Base-by-base conservation (phyloP, 2,329 filamentous ascomycete genomes). In the Arthrobotrys megalospora region DNA sequence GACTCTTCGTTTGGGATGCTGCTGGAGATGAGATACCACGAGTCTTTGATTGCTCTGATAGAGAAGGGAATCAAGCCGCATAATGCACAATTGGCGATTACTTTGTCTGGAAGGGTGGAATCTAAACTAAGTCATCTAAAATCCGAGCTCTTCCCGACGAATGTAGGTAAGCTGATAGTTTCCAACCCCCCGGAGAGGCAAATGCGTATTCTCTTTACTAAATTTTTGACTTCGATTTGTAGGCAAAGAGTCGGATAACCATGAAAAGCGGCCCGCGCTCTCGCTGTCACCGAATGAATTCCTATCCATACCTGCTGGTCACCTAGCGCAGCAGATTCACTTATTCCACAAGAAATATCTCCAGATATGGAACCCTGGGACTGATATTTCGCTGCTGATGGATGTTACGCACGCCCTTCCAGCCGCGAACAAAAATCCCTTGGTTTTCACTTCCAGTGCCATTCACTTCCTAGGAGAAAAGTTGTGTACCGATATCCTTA, bases 381-480 rank as follows among this genome's bases (percentile, higher is more conserved):
- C 78, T 24, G 82, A 82, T 70, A 75, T 82, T 47, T 82, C 82
- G 34, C 76, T 82, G 24, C 69, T 82, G 55, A 80, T 82, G 62
- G 77, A 80, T 28, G 82, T 81, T 21, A 81, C 81, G 24, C 80
- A 81, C 67, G 67, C 81, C 38, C 79, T 81, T 32, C 80, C 81
- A 6, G 76, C 76, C 16, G 72, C 75, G 11, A 78, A 82, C 36
- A 80, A 80, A 36, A 82, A 82, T 67, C 82, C 82, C 21, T 72
- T 82, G 47, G 80, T 82, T 60, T 82, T 82, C 65, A 82, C 81
- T 16, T 81, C 81, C 19, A 76, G 75, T 60, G 80, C 78, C 41
- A 80, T 82, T 58, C 82, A 82, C 52, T 82, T 82, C 50, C 77
- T 82, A 12, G 80, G 80, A 41, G 81, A 82, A 65, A 80, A 81